Conservation (phyloP, 306 rosid species). For the Trifolium pratense region DNA sequence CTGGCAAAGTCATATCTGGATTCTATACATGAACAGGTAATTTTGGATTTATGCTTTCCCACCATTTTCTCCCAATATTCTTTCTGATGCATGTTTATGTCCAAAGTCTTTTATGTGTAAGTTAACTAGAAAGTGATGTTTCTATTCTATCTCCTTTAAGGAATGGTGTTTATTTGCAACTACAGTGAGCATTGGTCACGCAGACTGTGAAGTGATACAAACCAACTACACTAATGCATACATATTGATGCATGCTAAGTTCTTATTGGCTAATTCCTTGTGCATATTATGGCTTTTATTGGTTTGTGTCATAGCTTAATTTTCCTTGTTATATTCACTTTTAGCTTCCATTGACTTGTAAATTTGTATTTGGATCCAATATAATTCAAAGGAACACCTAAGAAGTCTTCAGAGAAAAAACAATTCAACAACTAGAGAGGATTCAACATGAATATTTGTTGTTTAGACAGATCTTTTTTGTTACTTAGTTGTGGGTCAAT, state of each 20-base stretch:
- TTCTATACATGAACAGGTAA: conserved; percentile 94
- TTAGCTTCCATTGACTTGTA: conserved; percentile 28
- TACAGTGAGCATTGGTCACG: conserved; percentile 11
- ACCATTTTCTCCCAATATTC: conserved; percentile 7
- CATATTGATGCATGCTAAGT: conserved; percentile 15
- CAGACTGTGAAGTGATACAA: conserved; percentile 12
- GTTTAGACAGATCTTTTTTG: conserved; percentile 18
- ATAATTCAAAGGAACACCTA: conserved; percentile 4
- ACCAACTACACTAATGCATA: neutral
- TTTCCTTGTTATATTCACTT: conserved; percentile 5
- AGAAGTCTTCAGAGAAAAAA: conserved; percentile 5
- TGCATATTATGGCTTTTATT: conserved; percentile 30
- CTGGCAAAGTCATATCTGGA: conserved; percentile 91
- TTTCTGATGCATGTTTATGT: conserved; percentile 24
- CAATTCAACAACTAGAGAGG: conserved; percentile 15
- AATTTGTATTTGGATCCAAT: conserved; percentile 20
- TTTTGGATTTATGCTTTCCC: conserved; percentile 31
- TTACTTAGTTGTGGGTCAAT: conserved; percentile 3
- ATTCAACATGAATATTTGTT: conserved; percentile 22
- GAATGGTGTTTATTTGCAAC: conserved; percentile 15
- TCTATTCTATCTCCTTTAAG: conserved; percentile 18
- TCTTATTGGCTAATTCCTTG: conserved; percentile 26
- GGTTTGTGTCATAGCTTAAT: conserved; percentile 5
- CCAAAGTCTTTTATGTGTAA: conserved; percentile 10
- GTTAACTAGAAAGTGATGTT: conserved; percentile 25